phyloP scores from a whole-genome alignment of 768 basidiomycete genomes.

The Mycena polygramma region DNA sequence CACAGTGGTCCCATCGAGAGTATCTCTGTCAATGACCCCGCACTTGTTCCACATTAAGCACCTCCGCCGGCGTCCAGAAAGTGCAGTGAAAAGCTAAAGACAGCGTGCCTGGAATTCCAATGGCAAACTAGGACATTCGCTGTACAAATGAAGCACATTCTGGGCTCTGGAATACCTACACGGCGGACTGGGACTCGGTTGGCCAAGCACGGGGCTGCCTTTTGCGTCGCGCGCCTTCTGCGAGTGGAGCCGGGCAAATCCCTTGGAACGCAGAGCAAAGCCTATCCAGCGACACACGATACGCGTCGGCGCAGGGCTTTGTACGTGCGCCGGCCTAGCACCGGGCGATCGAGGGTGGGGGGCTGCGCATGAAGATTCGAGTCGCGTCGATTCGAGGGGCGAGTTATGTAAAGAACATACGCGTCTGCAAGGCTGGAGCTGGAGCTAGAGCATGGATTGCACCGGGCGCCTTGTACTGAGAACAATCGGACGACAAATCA shows the following conservation, averaged over 20 bases:
- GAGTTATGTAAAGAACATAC: slow-evolving; percentile 28
- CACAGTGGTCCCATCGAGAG: not conserved
- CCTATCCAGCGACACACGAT: too few relatives aligned
- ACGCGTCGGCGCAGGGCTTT: not conserved
- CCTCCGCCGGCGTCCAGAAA: slow-evolving; percentile 4
- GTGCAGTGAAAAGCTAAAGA: too few relatives aligned
- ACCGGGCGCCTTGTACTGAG: not conserved
- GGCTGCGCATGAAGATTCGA: not conserved
- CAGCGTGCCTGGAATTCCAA: too few relatives aligned
- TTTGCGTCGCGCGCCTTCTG: not conserved
- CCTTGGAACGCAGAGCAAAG: not conserved
- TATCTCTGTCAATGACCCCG: too few relatives aligned
- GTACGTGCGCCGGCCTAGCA: slow-evolving; percentile 3
- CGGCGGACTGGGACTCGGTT: not conserved
- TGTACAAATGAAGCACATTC: not conserved
- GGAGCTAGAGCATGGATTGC: slow-evolving; percentile 4
- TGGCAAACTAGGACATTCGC: not conserved
- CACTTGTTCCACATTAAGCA: not conserved
- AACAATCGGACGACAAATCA: not conserved
- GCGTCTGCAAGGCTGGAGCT: not conserved
- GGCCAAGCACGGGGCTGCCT: not conserved
- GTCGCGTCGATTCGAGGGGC: not conserved
- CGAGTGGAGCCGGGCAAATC: not conserved
- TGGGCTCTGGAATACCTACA: not conserved
- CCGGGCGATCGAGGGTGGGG: slow-evolving; percentile 12